These are phyloP conservation scores for Alternaria arborescens DNA, from an alignment of 2,329 filamentous ascomycete species.

Conservation along the genomic window DNA sequence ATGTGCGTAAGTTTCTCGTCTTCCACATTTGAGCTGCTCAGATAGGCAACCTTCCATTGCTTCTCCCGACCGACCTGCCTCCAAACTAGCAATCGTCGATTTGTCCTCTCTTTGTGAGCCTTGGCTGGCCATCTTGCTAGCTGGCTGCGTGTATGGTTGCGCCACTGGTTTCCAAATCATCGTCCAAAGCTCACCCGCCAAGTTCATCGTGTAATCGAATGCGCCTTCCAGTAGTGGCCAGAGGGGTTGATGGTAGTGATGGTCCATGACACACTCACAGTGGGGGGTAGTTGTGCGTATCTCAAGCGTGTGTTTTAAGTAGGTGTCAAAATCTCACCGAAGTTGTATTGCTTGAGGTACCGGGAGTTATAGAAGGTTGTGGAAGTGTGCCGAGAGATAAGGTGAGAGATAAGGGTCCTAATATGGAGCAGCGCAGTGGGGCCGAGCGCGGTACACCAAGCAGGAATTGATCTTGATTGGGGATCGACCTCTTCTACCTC, in stretches of 20 bases:
- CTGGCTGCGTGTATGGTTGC: neutral
- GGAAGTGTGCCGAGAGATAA: slow-evolving; percentile 18
- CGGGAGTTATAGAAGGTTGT: neutral
- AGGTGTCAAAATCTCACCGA: neutral
- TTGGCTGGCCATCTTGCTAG: neutral
- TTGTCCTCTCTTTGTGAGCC: neutral
- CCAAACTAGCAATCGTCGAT: neutral
- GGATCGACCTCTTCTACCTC: neutral
- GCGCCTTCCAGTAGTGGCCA: slow-evolving; percentile 30
- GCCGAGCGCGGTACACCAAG: neutral
- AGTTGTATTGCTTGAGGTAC: neutral
- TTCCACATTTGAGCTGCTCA: neutral
- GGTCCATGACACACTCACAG: slow-evolving; percentile 19
- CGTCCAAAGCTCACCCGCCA: slow-evolving; percentile 22
- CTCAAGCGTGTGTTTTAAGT: neutral
- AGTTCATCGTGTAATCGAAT: slow-evolving; percentile 24
- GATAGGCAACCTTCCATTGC: neutral
- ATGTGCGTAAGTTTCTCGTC: neutral
- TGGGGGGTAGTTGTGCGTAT: neutral
- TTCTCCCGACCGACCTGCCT: neutral
- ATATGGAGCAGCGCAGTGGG: slow-evolving; percentile 6
- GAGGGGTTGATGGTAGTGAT: slow-evolving; percentile 27
- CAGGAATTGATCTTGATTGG: neutral
- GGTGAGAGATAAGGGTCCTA: slow-evolving; percentile 16
- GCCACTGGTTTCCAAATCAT: slow-evolving; percentile 21